These are phyloP conservation scores for Aspergillus sp. DNA, from an alignment of 2,329 filamentous ascomycete species.

Conservation along the genomic window DNA sequence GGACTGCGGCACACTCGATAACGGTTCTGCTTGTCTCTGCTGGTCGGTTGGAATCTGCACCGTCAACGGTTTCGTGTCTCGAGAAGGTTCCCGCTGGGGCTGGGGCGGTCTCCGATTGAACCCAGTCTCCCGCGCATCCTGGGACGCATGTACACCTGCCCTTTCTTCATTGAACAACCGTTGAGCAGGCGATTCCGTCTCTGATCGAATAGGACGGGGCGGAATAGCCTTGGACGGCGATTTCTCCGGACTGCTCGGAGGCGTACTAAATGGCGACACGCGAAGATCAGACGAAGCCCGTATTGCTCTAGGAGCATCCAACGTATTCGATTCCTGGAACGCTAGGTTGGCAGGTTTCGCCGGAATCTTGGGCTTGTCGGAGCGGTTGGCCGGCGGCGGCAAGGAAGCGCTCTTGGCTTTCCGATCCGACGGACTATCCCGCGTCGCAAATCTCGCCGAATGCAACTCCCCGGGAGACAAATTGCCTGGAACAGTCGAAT, in stretches of 20 bases:
- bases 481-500: conserved; percentile 14
- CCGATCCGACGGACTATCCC: conserved; percentile 19
- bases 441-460: conserved; percentile 7
- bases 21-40: conserved; percentile 12
- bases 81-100: conserved; percentile 18
- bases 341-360: conserved; percentile 37
- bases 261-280: conserved; percentile 78
- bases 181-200: conserved; percentile 20
- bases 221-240: conserved; percentile 32
- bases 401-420: conserved; percentile 37
- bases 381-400: conserved; percentile 72
- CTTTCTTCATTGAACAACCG: conserved; percentile 23
- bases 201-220: conserved; percentile 16
- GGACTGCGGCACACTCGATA: conserved; percentile 33
- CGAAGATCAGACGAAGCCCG: conserved; percentile 35
- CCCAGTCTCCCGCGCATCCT: conserved; percentile 26
- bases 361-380: conserved; percentile 66
- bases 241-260: conserved; percentile 65
- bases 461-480: conserved; percentile 14
- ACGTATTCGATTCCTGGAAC: conserved; percentile 22
- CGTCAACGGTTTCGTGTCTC: conserved; percentile 24
- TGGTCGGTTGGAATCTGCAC: conserved; percentile 26
- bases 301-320: conserved; percentile 22
- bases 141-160: conserved; percentile 6
- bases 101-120: conserved; percentile 20